A percentile compares a stretch with the other conserved stretches of the same genome.
phyloP scores from a whole-genome alignment of 371 early-diverging fungal genomes.

The Mortierella sp. region DNA sequence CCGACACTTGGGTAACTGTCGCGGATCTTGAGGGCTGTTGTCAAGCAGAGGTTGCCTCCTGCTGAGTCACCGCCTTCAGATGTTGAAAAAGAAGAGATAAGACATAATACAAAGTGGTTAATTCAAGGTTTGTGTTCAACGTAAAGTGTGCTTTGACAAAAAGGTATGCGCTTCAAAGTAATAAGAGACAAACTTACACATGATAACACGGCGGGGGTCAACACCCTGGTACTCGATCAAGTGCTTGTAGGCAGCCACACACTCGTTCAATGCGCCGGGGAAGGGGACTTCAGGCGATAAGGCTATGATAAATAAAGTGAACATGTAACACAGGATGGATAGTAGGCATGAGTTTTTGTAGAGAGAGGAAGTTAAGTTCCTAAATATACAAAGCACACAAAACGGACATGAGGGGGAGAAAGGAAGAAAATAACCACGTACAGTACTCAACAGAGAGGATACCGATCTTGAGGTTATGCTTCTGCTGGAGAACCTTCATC shows the following conservation, averaged over 20 bases:
- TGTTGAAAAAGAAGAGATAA: neutral
- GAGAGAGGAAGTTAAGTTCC: neutral
- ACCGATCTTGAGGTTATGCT: constrained; percentile 65
- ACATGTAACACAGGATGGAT: neutral
- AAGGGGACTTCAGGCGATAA: constrained; percentile 59
- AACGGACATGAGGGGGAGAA: neutral
- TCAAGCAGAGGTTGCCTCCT: constrained; percentile 52
- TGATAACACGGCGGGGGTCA: constrained; percentile 42
- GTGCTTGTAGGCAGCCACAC: constrained; percentile 64
- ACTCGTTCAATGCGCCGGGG: constrained; percentile 64
- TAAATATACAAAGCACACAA: neutral
- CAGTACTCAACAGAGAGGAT: constrained; percentile 70
- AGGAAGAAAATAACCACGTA: constrained; percentile 22
- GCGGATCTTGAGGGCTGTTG: constrained; percentile 45
- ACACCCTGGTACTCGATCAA: constrained; percentile 52
- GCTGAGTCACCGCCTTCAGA: constrained; percentile 52
- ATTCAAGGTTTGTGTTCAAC: neutral
- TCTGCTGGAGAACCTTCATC: constrained; percentile 64
- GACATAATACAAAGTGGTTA: neutral
- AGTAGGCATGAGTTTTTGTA: neutral
- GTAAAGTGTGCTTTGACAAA: neutral
- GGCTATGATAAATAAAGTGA: constrained; percentile 17
- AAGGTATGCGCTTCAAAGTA: neutral
- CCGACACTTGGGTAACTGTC: constrained; percentile 39
- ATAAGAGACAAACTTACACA: constrained; percentile 36